Evolutionary conservation across 257 asterid genomes (phyloP).

Genomic region (Paulownia fortunei): DNA sequence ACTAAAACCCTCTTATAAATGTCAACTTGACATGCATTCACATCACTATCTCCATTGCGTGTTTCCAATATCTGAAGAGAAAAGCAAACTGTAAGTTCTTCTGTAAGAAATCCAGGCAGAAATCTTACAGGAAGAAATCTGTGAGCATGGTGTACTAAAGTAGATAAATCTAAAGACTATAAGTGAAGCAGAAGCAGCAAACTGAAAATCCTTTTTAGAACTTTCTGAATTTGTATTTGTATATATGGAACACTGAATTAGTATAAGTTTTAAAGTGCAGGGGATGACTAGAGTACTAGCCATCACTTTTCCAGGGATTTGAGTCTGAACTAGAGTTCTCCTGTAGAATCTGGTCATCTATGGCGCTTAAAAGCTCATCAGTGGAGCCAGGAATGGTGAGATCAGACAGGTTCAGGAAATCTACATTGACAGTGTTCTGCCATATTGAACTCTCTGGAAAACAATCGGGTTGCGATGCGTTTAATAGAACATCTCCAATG

Average conservation of each 20-base stretch:
- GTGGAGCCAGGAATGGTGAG: constrained; percentile 5
- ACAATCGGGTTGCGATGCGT: neutral
- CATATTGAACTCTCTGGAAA: constrained; percentile 15
- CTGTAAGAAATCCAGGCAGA: too few species aligned
- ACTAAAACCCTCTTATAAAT: neutral
- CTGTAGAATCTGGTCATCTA: constrained; percentile 9
- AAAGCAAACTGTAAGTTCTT: too few species aligned
- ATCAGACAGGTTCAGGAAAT: constrained; percentile 24
- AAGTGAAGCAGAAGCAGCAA: too few species aligned
- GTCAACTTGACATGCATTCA: too few species aligned
- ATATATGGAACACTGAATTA: neutral
- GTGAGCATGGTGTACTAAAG: too few species aligned
- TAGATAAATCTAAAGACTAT: neutral
- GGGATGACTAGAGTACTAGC: neutral
- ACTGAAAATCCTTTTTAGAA: too few species aligned
- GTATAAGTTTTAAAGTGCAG: neutral
- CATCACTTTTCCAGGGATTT: neutral
- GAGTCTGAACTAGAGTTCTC: constrained; percentile 1
- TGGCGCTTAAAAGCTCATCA: constrained; percentile 25
- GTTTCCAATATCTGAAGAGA: too few species aligned
- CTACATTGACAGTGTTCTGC: neutral
- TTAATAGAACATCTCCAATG: neutral
- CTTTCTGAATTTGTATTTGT: neutral
- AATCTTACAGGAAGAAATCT: too few species aligned
- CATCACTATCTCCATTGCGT: too few species aligned